Conservation (phyloP, 1,139 yeast species). For the Taiozyma sp. region DNA sequence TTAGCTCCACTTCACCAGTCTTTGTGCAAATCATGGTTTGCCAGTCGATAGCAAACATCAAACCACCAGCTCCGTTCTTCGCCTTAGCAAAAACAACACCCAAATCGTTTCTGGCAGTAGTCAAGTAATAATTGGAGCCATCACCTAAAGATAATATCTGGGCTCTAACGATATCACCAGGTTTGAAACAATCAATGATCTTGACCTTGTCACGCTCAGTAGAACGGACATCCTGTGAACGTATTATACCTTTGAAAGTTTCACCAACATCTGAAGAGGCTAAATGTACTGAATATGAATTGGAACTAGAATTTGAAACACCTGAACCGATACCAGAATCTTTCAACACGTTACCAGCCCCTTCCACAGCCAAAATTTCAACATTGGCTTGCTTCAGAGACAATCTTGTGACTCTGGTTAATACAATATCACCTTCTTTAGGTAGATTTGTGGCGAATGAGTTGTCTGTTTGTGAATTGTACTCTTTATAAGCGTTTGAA, state of each 20-base stretch:
- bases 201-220: constrained; percentile 89
- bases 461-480: constrained; percentile 14
- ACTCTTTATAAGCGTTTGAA: constrained; percentile 15
- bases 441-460: constrained; percentile 46
- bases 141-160: constrained; percentile 84
- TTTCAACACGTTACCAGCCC: constrained; percentile 48
- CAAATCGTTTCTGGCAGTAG: constrained; percentile 86
- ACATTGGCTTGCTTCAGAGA: constrained; percentile 68
- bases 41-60: constrained; percentile 94
- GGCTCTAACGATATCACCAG: constrained; percentile 92
- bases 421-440: constrained; percentile 77
- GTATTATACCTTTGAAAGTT: constrained; percentile 82
- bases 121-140: constrained; percentile 83
- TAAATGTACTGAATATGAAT: constrained; percentile 40
- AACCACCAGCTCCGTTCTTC: constrained; percentile 65
- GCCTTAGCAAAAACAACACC: constrained; percentile 90
- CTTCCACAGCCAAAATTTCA: constrained; percentile 80
- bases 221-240: constrained; percentile 85
- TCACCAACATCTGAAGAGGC: constrained; percentile 75
- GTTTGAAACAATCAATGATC: constrained; percentile 73
- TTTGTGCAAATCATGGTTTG: constrained; percentile 81
- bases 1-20: constrained; percentile 69
- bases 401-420: constrained; percentile 70
- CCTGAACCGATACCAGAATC: constrained; percentile 69
- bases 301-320: constrained; percentile 45